Evolutionary conservation across 192 early-diverging fungal species (phyloP).

Genomic region (Spizellomyces punctatus): DNA sequence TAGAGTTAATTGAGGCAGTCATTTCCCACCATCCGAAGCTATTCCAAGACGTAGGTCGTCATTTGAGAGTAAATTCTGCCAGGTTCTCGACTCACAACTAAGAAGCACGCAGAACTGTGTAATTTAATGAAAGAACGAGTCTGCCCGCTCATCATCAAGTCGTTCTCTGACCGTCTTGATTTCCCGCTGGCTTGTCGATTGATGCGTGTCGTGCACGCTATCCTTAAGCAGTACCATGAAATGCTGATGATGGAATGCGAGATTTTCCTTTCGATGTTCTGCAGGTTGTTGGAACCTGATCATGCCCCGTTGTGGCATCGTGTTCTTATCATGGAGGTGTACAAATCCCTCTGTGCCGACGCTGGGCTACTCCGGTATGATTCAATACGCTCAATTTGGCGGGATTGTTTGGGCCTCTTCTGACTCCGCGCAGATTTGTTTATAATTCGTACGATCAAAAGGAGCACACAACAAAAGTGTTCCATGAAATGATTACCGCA

Average conservation of each 20-base stretch:
- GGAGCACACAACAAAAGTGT: constrained; percentile 72
- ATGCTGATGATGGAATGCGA: constrained; percentile 89
- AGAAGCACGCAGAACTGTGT: constrained; percentile 71
- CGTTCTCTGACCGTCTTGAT: constrained; percentile 87
- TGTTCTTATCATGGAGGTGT: constrained; percentile 80
- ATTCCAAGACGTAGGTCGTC: constrained; percentile 65
- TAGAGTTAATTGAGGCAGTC: constrained; percentile 92
- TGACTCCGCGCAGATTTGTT: constrained; percentile 45
- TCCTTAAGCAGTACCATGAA: constrained; percentile 77
- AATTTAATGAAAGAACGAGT: constrained; percentile 77
- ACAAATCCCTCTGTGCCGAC: constrained; percentile 68
- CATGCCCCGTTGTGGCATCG: constrained; percentile 74
- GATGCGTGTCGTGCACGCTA: constrained; percentile 75
- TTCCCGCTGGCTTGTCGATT: constrained; percentile 84
- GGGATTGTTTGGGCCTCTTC: constrained; percentile 12
- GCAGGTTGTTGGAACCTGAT: constrained; percentile 80
- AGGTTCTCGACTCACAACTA: background rate
- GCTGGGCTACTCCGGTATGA: constrained; percentile 57
- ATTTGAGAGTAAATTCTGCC: constrained; percentile 4
- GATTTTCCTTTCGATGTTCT: constrained; percentile 88
- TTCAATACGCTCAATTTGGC: background rate
- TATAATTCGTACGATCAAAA: constrained; percentile 79
- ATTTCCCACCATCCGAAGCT: constrained; percentile 76
- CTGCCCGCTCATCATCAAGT: constrained; percentile 87
- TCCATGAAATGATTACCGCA: constrained; percentile 78